Evolutionary conservation across 495 filamentous ascomycete species (phyloP).

Genomic region (Umbilicaria muhlenbergii): DNA sequence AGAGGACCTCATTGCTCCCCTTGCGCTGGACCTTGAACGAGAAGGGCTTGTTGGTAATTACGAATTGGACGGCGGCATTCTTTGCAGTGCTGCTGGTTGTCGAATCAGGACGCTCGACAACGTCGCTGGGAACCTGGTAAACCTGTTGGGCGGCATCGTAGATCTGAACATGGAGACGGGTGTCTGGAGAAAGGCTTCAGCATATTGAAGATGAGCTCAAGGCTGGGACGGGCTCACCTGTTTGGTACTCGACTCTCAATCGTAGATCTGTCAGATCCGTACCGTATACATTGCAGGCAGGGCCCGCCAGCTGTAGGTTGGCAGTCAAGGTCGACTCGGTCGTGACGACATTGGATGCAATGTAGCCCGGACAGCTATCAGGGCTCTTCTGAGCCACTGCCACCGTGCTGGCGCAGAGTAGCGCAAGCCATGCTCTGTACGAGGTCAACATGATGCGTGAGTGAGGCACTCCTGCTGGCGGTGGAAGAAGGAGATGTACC

Average conservation of each 20-base stretch:
- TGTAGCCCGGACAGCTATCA: conserved; percentile 54
- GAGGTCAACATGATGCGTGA: too few relatives aligned
- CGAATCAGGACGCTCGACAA: conserved; percentile 44
- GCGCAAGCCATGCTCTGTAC: too few relatives aligned
- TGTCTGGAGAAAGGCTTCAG: conserved; percentile 27
- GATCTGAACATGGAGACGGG: conserved; percentile 71
- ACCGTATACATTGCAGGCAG: conserved; percentile 57
- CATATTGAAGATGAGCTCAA: background rate
- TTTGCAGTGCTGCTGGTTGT: conserved; percentile 13
- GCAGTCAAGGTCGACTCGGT: conserved; percentile 38
- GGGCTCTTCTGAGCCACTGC: too few relatives aligned
- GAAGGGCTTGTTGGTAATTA: conserved; percentile 53
- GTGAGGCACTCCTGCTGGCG: too few relatives aligned
- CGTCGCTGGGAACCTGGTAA: conserved; percentile 64
- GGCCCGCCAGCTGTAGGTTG: conserved; percentile 49
- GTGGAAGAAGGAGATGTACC: too few relatives aligned
- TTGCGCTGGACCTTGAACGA: conserved; percentile 54
- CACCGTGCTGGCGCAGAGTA: background rate
- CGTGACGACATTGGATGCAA: conserved; percentile 44
- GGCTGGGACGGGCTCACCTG: conserved; percentile 31
- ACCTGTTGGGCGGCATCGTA: conserved; percentile 56
- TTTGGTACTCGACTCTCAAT: conserved; percentile 61
- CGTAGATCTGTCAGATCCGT: conserved; percentile 48
- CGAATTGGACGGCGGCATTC: conserved; percentile 43
- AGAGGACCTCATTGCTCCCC: conserved; percentile 53